These are phyloP conservation scores for Aspergillus quadrilineatus DNA, from an alignment of 2,329 filamentous ascomycete genomes.

Conservation along the genomic window DNA sequence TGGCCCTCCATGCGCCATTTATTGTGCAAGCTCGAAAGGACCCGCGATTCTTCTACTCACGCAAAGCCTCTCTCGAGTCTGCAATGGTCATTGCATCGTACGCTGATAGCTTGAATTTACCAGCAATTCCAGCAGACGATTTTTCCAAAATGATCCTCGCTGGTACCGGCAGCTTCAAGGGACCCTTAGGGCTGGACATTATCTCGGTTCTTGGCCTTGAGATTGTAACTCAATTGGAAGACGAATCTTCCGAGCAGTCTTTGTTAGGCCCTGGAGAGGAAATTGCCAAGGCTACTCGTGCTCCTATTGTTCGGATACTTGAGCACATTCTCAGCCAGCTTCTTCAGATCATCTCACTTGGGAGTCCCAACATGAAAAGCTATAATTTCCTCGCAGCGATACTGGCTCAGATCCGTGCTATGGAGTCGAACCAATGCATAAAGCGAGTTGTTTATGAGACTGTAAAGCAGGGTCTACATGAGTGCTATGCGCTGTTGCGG, in stretches of 20 bases:
- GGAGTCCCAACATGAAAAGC: slow-evolving; percentile 20
- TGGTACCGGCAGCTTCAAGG: slow-evolving; percentile 19
- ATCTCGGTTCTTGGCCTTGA: slow-evolving; percentile 24
- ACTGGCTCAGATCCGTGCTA: slow-evolving; percentile 19
- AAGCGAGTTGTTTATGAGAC: slow-evolving; percentile 16
- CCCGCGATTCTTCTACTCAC: slow-evolving; percentile 20
- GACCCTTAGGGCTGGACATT: slow-evolving; percentile 24
- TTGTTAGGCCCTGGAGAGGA: slow-evolving; percentile 11
- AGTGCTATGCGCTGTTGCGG: slow-evolving; percentile 7
- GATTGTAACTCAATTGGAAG: slow-evolving; percentile 26
- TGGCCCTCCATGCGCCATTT: slow-evolving; percentile 20
- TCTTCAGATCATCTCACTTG: slow-evolving; percentile 21
- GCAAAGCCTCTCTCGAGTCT: slow-evolving; percentile 21
- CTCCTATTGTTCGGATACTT: slow-evolving; percentile 18
- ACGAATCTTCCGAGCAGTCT: slow-evolving; percentile 17
- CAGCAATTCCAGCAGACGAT: neutral
- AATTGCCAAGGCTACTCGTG: slow-evolving; percentile 20
- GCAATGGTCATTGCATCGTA: slow-evolving; percentile 22
- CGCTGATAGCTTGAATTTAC: slow-evolving; percentile 15
- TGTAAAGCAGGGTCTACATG: slow-evolving; percentile 9
- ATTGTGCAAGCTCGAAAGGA: slow-evolving; percentile 14
- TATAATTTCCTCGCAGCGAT: slow-evolving; percentile 17
- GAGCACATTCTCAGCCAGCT: slow-evolving; percentile 23
- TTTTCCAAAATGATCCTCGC: neutral
- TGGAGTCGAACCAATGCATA: slow-evolving; percentile 13